A percentile compares a stretch with the other conserved stretches of the same genome.
Conservation (phyloP, 2,329 filamentous ascomycete genomes). For the Massarina eburnea region DNA sequence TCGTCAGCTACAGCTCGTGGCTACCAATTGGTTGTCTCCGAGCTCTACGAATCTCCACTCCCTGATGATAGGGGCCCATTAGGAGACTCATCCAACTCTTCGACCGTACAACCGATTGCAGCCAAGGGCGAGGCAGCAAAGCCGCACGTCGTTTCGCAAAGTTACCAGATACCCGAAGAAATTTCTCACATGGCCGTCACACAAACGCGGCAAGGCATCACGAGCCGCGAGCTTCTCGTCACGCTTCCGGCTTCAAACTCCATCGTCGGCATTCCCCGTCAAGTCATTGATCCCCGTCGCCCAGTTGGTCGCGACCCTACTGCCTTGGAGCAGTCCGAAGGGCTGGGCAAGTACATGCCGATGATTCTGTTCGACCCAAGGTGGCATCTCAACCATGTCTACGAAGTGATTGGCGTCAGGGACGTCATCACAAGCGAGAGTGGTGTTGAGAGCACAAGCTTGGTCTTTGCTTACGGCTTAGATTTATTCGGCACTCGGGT, state of each 20-base stretch:
- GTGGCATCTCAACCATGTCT: constrained; percentile 76
- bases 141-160: constrained; percentile 77
- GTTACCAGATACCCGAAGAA: constrained; percentile 78
- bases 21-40: constrained; percentile 81
- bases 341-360: constrained; percentile 74
- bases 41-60: constrained; percentile 84
- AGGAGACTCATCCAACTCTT: constrained; percentile 70
- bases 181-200: constrained; percentile 80
- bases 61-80: constrained; percentile 84
- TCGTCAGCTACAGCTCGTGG: constrained; percentile 65
- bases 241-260: constrained; percentile 72
- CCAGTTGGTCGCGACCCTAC: constrained; percentile 84
- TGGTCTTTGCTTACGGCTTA: constrained; percentile 84
- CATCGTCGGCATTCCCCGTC: constrained; percentile 77
- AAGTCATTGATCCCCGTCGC: constrained; percentile 79
- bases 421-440: constrained; percentile 75
- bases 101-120: constrained; percentile 69
- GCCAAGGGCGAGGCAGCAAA: constrained; percentile 58
- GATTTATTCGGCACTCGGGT: constrained; percentile 88
- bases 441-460: constrained; percentile 84
- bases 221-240: constrained; percentile 77
- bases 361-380: constrained; percentile 82
- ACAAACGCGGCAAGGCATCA: constrained; percentile 89
- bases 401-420: constrained; percentile 76
- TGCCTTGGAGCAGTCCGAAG: constrained; percentile 78